Conservation (phyloP, 1,139 yeast genomes). For the Geotrichum citri-aurantii region DNA sequence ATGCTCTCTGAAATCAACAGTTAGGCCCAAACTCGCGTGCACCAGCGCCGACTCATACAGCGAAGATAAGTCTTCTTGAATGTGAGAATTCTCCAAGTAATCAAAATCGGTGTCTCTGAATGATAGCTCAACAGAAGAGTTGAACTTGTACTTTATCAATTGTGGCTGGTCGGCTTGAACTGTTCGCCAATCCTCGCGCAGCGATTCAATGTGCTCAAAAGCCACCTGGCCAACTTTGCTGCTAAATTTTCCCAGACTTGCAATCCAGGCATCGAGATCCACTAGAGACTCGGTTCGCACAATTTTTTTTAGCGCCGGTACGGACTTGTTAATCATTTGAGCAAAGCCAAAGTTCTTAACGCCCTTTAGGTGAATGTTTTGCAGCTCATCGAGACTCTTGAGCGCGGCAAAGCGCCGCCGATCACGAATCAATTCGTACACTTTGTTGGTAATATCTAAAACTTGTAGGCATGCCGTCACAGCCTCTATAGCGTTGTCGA, state of each 20-base stretch:
- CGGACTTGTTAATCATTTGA: conserved; percentile 50
- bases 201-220: conserved; percentile 48
- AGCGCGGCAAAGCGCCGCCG: conserved; percentile 82
- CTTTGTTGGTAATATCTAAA: conserved; percentile 77
- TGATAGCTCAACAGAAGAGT: conserved; percentile 79
- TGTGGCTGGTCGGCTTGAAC: conserved; percentile 40
- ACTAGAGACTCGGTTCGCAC: conserved; percentile 76
- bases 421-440: conserved; percentile 70
- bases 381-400: conserved; percentile 71
- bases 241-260: conserved; percentile 14
- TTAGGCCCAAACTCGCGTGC: conserved; percentile 65
- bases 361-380: conserved; percentile 58
- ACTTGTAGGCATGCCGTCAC: conserved; percentile 64
- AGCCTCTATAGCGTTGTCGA: conserved; percentile 36
- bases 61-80: conserved; percentile 57
- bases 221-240: conserved; percentile 37
- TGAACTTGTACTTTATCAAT: conserved; percentile 59
- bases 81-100: conserved; percentile 38
- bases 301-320: conserved; percentile 70
- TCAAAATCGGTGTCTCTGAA: conserved; percentile 52
- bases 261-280: conserved; percentile 58
- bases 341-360: conserved; percentile 75
- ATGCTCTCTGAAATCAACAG: conserved; percentile 52
- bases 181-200: conserved; percentile 55
- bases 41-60: conserved; percentile 80